Base-by-base conservation (phyloP, 495 filamentous ascomycete species). In the Neurospora sp. region DNA sequence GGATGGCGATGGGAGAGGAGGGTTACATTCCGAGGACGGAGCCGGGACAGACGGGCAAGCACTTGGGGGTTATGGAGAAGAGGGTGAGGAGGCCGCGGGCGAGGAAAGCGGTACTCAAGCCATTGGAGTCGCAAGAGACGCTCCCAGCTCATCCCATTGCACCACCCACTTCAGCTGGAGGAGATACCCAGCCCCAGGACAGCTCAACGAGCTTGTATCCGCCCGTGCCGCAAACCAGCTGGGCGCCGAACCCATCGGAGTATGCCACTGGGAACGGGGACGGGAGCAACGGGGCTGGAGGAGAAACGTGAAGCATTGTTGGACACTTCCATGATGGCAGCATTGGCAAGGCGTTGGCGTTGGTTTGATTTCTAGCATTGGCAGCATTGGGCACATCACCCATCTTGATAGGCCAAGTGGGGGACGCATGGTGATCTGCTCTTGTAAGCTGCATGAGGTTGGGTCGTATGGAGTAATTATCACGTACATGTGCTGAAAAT, bases 21-120 rank as follows among this genome's bases (percentile, higher is more conserved):
- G 71, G 72, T 31, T 76, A 77, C 27, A 73, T 75, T 11, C 72
- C 75, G n/a, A 71, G 71, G 74, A 77, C 20, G 74, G 71, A 44
- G 10, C 70, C 48, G 39, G 73, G 74, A 72, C 73, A 71, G 70
- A 74, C 48, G 75, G 3, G 73, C 77, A 75, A 73, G 74, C 74
- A 75, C 72, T n/a, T 39, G 59, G 42, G 38, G 6, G 37, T 39
- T 2, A 37, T 54, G 73, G 44, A 66, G 73, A 40, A 73, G 70
- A 31, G 71, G 12, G 54, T 27, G 54, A 35, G 54, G 1, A 66
- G 2, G 14, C 54, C 54, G 6, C 54, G 54, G 14, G 23, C 54
- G 0, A 0, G 54, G 12, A 66, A 66, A 27, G 54, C 54, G 54
- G 27, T 66, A 1, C 54, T 66, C 23, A 66, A 27, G 54, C 54